Conservation (phyloP, 2,329 filamentous ascomycete genomes). For the Colletotrichum sp. region DNA sequence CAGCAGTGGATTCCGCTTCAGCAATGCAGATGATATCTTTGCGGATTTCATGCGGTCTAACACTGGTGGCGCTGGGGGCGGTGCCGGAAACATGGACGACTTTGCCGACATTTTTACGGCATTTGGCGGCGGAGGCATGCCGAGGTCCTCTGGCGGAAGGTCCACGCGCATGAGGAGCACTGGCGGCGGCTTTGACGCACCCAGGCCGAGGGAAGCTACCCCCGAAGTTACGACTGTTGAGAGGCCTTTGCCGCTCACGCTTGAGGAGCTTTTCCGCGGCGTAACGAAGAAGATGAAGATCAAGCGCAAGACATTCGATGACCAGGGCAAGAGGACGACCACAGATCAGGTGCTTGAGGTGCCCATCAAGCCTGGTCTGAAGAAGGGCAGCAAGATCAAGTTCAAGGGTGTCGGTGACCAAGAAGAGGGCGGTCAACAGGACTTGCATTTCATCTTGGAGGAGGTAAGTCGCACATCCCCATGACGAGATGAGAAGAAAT, state of each 20-base stretch:
- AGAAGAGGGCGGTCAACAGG: constrained; percentile 93
- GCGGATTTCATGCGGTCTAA: constrained; percentile 75
- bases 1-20: constrained; percentile 79
- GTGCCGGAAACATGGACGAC: constrained; percentile 46
- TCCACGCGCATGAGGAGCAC: constrained; percentile 45
- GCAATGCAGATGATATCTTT: constrained; percentile 84
- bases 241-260: constrained; percentile 76
- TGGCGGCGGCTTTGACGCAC: constrained; percentile 31
- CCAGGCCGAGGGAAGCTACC: constrained; percentile 55
- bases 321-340: constrained; percentile 80
- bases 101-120: constrained; percentile 62
- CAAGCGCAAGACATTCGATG: constrained; percentile 93
- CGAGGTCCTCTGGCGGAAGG: constrained; percentile 42
- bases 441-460: constrained; percentile 92
- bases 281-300: constrained; percentile 98
- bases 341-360: constrained; percentile 93
- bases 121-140: constrained; percentile 46
- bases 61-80: constrained; percentile 38
- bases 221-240: constrained; percentile 93
- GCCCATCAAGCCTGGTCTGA: constrained; percentile 92
- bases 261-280: constrained; percentile 90
- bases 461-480: constrained; percentile 68
- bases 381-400: constrained; percentile 98
- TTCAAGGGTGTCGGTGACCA: constrained; percentile 98
- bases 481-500: neutral